Base-by-base conservation (phyloP, 805 yeast genomes). In the Candida nonsorbophila region DNA sequence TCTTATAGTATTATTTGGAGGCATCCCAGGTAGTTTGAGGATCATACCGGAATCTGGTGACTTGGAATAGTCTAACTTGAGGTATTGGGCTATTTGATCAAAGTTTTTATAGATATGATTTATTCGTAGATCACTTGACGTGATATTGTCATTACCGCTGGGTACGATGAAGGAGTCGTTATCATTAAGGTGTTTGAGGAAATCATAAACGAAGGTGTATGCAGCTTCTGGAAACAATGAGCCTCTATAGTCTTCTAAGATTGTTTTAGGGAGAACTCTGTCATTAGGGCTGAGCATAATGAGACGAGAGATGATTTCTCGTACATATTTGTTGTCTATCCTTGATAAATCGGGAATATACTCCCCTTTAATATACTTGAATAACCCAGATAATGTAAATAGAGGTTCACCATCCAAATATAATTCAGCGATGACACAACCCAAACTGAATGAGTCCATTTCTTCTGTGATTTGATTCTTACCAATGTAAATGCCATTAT, bases 361-460 rank as follows among this genome's bases (percentile, higher is more conserved):
- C 35, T 82, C 87, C 3, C 77, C 72, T 34, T 72, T 73, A 44
- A 79, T 79, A 54, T 82, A 92, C 53, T 79, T 84, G 64, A 84
- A 90, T 37, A 88, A 61, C 47, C 88, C 95, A 0, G 97, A 78
- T 8, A 92, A 67, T 0, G 94, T 79, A 53, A 92, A 90, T 0
- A 85, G 68, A 0, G 97, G 84, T 11, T 83, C 70, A 0, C 97
- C 97, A 40, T 92, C 97, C 12, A 77, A 58, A 40, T 81, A 85
- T 5, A 92, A 55, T 52, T 92, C 98, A 1, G 94, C 95, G 41
- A 92, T 79, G 3, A 84, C 86, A 59, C 98, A 92, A 0, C 94
- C 94, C 25, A 79, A 49, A 31, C 86, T 73, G 50, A 84, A 84
- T 14, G 90, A 62, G 54, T 92, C 98, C 92, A 84, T 84, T 27